Base-by-base conservation (phyloP, 331 rosid genomes). In the Quercus tomentella region DNA sequence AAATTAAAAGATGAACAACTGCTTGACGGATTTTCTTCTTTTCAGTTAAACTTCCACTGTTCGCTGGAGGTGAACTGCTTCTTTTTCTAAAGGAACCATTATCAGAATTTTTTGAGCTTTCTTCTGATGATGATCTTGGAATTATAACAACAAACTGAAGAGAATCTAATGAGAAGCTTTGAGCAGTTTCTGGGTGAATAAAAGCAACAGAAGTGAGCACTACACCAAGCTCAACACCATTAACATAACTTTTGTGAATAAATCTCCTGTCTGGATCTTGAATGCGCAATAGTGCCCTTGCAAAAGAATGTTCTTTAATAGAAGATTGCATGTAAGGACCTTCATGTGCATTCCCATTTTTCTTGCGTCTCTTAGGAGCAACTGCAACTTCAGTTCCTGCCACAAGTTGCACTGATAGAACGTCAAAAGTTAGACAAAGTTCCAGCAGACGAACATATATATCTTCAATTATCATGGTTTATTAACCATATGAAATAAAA, bases 171-270 rank as follows among this genome's bases (percentile, higher is more conserved):
- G 92, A 86, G 68, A 86, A 90, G 75, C 18, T 84, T 56, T 90
- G 89, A 85, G 94, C 94, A 30, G 99, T 95, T 80, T 91, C 97
- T 31, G 99, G 96, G 76, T 95, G 97, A 77, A 91, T 85, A 72
- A 93, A 78, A 72, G 92, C 98, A 80, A 90, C 92, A 56, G 97
- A 89, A 72, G 97, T 95, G 77, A 89, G 97, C 78, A 82, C 92
- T 69, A 89, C 84, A 23, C 83, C 88, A 79, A 95, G 82, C 86
- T 93, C 89, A 74, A 86, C 73, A 70, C 92, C 91, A 55, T 81
- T 78, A 71, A 82, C 76, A 68, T 31, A 70, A 73, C 79, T 77
- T 74, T 87, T 86, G 72, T 83, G 84, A 79, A 77, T 77, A 57
- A 92, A 87, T 82, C 89, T 84, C 75, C 76, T 78, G 76, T 86